Conservation (phyloP, 805 yeast genomes). For the Ogataea nonfermentans region DNA sequence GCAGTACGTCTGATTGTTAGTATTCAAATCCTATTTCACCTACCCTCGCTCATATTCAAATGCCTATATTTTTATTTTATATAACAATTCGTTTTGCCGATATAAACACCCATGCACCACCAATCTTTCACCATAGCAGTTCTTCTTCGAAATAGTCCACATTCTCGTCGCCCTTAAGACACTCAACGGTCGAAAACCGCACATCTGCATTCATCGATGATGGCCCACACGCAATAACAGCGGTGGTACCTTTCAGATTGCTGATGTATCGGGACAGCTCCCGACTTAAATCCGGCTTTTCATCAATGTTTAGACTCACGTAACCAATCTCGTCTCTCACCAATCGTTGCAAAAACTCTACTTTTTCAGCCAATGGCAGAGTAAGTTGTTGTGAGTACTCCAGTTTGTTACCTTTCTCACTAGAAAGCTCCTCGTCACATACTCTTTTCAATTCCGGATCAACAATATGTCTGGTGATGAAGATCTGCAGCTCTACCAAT, state of each 20-base stretch:
- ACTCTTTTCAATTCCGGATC: constrained; percentile 19
- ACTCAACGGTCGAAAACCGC: constrained; percentile 31
- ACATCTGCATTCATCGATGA: constrained; percentile 33
- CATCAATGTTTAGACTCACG: constrained; percentile 26
- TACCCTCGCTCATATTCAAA: constrained; percentile 17
- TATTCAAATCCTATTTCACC: constrained; percentile 1
- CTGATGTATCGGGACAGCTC: constrained; percentile 23
- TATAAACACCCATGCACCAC: constrained; percentile 9
- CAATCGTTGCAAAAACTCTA: constrained; percentile 19
- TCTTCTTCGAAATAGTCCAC: constrained; percentile 40
- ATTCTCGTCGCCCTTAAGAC: constrained; percentile 26
- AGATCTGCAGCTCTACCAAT: constrained; percentile 29
- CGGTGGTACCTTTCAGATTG: constrained; percentile 25
- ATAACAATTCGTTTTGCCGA: not conserved
- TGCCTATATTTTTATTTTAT: constrained; percentile 1
- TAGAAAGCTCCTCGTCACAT: not conserved
- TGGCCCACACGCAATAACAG: constrained; percentile 40
- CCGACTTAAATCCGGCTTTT: constrained; percentile 26
- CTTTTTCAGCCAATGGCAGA: constrained; percentile 15
- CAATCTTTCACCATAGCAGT: constrained; percentile 31
- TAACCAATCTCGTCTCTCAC: constrained; percentile 16
- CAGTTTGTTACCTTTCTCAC: not conserved
- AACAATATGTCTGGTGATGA: constrained; percentile 27
- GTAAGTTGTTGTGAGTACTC: not conserved
- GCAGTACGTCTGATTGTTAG: constrained; percentile 32